A percentile compares a stretch with the other conserved stretches of the same genome.
Conservation (phyloP, 805 yeast species). For the Yarrowia keelungensis region DNA sequence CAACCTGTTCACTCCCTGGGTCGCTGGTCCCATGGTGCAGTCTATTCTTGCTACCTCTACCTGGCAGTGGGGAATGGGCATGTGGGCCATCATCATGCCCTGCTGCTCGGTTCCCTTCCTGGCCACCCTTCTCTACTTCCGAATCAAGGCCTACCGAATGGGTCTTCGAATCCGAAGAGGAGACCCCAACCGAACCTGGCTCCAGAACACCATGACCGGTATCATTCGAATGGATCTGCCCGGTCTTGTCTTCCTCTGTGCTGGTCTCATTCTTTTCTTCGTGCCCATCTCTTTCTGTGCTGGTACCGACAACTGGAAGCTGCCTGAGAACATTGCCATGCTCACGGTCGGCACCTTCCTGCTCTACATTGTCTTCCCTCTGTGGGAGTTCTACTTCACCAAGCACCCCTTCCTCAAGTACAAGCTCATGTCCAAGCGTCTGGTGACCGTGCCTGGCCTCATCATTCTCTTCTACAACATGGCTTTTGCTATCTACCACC, state of each 20-base stretch:
- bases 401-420: slow-evolving; percentile 33
- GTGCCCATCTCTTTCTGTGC: slow-evolving; percentile 34
- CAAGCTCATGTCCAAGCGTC: slow-evolving; percentile 13
- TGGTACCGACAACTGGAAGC: slow-evolving; percentile 28
- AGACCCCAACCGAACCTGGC: slow-evolving; percentile 11
- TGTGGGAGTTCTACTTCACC: slow-evolving; percentile 15
- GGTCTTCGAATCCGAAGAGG: slow-evolving; percentile 40
- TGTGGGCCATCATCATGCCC: slow-evolving; percentile 58
- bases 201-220: slow-evolving; percentile 4
- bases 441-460: slow-evolving; percentile 9
- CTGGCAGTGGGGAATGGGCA: slow-evolving; percentile 64
- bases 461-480: slow-evolving; percentile 30
- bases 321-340: slow-evolving; percentile 34
- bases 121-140: slow-evolving; percentile 42
- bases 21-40: slow-evolving; percentile 51
- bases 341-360: slow-evolving; percentile 9
- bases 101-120: slow-evolving; percentile 47
- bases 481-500: slow-evolving; percentile 25
- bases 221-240: slow-evolving; percentile 18
- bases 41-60: slow-evolving; percentile 47
- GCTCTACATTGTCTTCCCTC: slow-evolving; percentile 11
- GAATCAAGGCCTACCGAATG: slow-evolving; percentile 41
- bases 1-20: slow-evolving; percentile 52
- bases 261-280: slow-evolving; percentile 21
- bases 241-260: slow-evolving; percentile 22